A percentile compares a stretch with the other conserved stretches of the same genome.
Evolutionary conservation across 805 yeast genomes (phyloP).

Genomic region (Starmerella potacharoeniae): DNA sequence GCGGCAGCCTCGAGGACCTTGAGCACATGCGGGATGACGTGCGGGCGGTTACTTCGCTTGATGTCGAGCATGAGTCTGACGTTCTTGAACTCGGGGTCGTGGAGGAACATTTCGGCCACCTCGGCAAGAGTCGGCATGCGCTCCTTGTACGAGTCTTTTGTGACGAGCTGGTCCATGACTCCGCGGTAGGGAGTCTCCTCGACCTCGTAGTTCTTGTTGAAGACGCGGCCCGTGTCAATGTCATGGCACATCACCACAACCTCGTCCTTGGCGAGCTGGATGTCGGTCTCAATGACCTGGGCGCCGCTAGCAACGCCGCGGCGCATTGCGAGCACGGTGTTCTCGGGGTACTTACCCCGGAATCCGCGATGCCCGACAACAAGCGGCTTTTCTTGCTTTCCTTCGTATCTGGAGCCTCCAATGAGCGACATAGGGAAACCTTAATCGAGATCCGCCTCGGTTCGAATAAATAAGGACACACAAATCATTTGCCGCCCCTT

Average conservation of each 20-base stretch:
- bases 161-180: constrained; percentile 31
- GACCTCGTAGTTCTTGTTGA: constrained; percentile 33
- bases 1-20: constrained; percentile 31
- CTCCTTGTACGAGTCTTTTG: constrained; percentile 28
- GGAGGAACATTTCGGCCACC: constrained; percentile 32
- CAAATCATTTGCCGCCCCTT: background rate
- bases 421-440: constrained; percentile 14
- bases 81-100: constrained; percentile 26
- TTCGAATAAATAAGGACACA: background rate
- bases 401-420: constrained; percentile 17
- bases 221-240: constrained; percentile 39
- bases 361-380: constrained; percentile 29
- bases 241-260: constrained; percentile 47
- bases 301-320: constrained; percentile 39
- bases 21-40: constrained; percentile 34
- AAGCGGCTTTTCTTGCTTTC: constrained; percentile 23
- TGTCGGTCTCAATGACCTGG: constrained; percentile 43
- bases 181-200: constrained; percentile 30
- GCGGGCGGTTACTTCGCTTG: constrained; percentile 37
- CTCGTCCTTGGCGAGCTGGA: constrained; percentile 45
- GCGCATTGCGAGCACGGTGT: constrained; percentile 37
- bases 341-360: constrained; percentile 36
- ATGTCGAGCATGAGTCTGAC: constrained; percentile 41
- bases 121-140: constrained; percentile 36
- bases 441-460: background rate